Base-by-base conservation (phyloP, 805 yeast genomes). In the Zygotorulaspora chibaensis region DNA sequence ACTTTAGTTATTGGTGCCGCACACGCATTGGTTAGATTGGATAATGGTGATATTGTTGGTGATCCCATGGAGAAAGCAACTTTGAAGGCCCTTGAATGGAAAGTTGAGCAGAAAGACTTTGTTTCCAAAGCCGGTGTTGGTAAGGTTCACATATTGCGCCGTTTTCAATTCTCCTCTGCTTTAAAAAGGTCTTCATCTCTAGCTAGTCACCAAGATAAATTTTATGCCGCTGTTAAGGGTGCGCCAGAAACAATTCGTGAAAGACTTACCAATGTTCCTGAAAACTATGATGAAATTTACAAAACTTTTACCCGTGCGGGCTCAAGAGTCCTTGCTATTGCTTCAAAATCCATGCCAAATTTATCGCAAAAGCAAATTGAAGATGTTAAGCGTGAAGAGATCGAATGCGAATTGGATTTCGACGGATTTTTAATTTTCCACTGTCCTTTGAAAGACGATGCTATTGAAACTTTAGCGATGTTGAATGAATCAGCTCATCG, bases 1-100 rank as follows among this genome's bases (percentile, higher is more conserved):
- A 71, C 80, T 34, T 73, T 77, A 50, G 88, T 87, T 31, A 76
- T 93, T 53, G 98, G 97, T 51, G 83, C 97, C 46, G 96, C 96
- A 29, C 99, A 93, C 67, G 98, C 99, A 25, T 76, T 93, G 54
- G 99, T 93, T 23, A 81, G 83, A 59, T 75, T 93, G 50, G 97
- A 93, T 59, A 96, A 90, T 63, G 99, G 98, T 57, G 98, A 93
- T 52, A 80, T 90, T 56, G 99, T 93, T 50, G 99, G 99, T 69
- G 99, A 93, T 63, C 97, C 99, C 52, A 91, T 93, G 98, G 99
- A 93, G 70, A 88, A 89, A 69, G 96, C 95, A 23, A 93, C 99
- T 43, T 73, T 93, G 57, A 83, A 81, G 55, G 91, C 95, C 35
- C 79, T 93, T 47, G 80, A 81, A 26, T 93, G 97, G 96, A 74